A percentile compares a stretch with the other conserved stretches of the same genome.
Conservation (phyloP, 2,329 filamentous ascomycete genomes). For the Cercospora sesami region DNA sequence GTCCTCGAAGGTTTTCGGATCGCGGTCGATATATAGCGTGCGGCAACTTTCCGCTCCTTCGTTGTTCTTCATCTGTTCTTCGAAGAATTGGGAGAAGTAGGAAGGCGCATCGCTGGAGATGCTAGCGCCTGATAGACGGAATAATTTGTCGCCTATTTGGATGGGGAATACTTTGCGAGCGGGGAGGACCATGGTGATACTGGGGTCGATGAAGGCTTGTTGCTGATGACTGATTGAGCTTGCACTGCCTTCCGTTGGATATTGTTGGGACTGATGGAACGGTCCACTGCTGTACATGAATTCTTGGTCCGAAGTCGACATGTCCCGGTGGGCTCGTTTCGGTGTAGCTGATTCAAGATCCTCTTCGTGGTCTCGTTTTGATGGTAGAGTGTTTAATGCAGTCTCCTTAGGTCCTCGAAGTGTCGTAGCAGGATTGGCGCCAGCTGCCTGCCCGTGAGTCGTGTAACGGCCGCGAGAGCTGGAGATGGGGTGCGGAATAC, state of each 20-base stretch:
- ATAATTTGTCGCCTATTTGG: slow-evolving; percentile 69
- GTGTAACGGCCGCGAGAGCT: not conserved
- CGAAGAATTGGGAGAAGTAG: slow-evolving; percentile 94
- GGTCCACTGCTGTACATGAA: not conserved
- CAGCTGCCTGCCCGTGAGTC: not conserved
- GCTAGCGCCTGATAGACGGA: slow-evolving; percentile 67
- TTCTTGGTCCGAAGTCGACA: not conserved
- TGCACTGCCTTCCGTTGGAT: not conserved
- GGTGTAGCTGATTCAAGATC: not conserved
- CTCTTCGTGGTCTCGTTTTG: not conserved
- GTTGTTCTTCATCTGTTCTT: slow-evolving; percentile 70
- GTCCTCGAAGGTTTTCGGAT: slow-evolving; percentile 83
- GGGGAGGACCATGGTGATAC: slow-evolving; percentile 55
- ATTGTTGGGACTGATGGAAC: not conserved
- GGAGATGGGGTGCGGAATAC: not conserved
- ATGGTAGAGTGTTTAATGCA: not conserved
- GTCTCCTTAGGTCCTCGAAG: not conserved
- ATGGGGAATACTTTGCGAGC: slow-evolving; percentile 72
- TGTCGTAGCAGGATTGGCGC: not conserved
- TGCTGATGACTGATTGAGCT: not conserved
- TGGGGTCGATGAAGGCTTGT: slow-evolving; percentile 25
- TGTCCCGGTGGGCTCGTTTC: not conserved
- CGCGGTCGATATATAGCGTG: slow-evolving; percentile 92
- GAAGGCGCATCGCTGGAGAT: slow-evolving; percentile 69
- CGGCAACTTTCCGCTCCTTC: slow-evolving; percentile 62